phyloP scores from a whole-genome alignment of 2,329 filamentous ascomycete species.

The Pseudogymnoascus sp. region DNA sequence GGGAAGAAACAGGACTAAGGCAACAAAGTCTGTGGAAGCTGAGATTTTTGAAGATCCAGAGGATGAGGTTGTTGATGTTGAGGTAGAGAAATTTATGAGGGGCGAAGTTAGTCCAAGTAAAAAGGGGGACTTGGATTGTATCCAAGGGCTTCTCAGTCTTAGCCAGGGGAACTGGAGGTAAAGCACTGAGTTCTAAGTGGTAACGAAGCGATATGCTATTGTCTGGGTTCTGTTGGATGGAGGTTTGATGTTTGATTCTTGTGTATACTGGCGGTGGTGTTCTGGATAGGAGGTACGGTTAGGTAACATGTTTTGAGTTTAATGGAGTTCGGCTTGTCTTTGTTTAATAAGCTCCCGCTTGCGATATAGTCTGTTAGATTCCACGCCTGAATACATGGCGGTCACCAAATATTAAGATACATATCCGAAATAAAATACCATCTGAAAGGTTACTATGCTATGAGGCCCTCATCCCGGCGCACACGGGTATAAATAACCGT shows the following conservation, averaged over 20 bases:
- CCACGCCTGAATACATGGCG: background rate
- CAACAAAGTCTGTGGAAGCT: slow-evolving; percentile 28
- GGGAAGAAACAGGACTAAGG: slow-evolving; percentile 13
- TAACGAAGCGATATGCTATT: background rate
- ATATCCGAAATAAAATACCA: background rate
- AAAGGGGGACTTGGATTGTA: slow-evolving; percentile 76
- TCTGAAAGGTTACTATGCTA: slow-evolving; percentile 6
- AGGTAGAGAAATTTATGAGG: slow-evolving; percentile 68
- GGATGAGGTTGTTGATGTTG: slow-evolving; percentile 39
- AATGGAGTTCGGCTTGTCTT: background rate
- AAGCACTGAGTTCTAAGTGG: background rate
- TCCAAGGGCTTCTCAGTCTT: slow-evolving; percentile 79
- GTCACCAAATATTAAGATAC: background rate
- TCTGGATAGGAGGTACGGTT: slow-evolving; percentile 1
- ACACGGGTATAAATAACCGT: slow-evolving; percentile 6
- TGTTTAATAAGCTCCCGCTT: background rate
- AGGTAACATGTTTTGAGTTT: slow-evolving; percentile 1
- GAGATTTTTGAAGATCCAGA: slow-evolving; percentile 48
- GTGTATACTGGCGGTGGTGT: slow-evolving; percentile 1
- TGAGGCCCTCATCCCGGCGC: background rate
- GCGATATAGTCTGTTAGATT: slow-evolving; percentile 1
- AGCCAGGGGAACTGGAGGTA: slow-evolving; percentile 83
- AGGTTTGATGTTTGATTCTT: background rate
- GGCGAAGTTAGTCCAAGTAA: slow-evolving; percentile 60
- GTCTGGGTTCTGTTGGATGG: slow-evolving; percentile 3